phyloP scores from a whole-genome alignment of 2,329 filamentous ascomycete genomes.

The Ophiosphaerella herpotricha region DNA sequence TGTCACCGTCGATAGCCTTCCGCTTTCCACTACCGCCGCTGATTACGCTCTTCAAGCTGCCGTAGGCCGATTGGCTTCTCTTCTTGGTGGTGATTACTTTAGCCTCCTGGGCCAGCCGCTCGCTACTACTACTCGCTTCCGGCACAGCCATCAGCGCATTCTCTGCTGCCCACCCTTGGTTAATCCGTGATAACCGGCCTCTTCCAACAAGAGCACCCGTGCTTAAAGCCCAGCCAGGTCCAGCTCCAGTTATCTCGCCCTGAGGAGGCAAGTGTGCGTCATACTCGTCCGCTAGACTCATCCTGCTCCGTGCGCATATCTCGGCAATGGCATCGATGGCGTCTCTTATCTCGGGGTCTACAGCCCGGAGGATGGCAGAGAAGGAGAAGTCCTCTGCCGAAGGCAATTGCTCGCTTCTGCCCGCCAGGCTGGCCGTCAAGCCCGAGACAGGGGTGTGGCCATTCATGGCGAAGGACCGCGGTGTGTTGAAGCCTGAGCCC shows the following conservation, averaged over 20 bases:
- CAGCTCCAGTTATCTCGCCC: constrained; percentile 56
- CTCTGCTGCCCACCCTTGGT: constrained; percentile 43
- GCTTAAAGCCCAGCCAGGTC: constrained; percentile 33
- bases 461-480: constrained; percentile 40
- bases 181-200: constrained; percentile 36
- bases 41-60: constrained; percentile 46
- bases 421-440: constrained; percentile 37
- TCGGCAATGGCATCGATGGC: constrained; percentile 67
- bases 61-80: constrained; percentile 44
- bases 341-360: constrained; percentile 62
- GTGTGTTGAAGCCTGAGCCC: constrained; percentile 38
- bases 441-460: constrained; percentile 30
- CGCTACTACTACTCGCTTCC: constrained; percentile 54
- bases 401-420: constrained; percentile 44
- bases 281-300: constrained; percentile 67
- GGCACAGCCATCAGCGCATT: constrained; percentile 53
- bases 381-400: constrained; percentile 60
- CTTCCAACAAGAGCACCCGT: constrained; percentile 36
- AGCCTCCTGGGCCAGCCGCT: constrained; percentile 42
- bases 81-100: constrained; percentile 29
- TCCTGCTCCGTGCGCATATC: constrained; percentile 64
- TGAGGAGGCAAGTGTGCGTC: constrained; percentile 65
- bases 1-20: constrained; percentile 26
- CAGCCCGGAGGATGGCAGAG: constrained; percentile 59
- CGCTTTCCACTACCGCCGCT: constrained; percentile 41